These are phyloP conservation scores for Geranium rotundifolium DNA, from an alignment of 345 rosid species.

Conservation along the genomic window DNA sequence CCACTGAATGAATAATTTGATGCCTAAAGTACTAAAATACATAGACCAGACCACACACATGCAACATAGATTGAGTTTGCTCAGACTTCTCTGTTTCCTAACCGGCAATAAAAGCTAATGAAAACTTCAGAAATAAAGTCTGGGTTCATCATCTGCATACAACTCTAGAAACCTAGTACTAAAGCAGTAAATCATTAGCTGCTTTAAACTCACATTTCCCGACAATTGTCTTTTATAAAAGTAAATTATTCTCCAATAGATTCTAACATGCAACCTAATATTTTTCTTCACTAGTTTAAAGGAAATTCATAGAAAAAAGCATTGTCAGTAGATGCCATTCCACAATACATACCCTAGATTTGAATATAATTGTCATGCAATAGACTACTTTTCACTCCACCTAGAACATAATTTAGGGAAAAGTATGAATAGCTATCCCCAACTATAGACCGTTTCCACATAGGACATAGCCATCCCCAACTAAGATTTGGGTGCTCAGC, in stretches of 20 bases:
- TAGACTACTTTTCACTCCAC: neutral
- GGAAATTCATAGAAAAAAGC: too few species aligned
- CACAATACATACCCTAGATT: neutral
- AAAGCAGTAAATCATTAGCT: neutral
- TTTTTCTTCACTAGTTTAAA: neutral
- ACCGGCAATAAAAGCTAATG: neutral
- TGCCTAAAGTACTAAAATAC: constrained; percentile 1
- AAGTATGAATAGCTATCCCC: too few species aligned
- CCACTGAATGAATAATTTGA: neutral
- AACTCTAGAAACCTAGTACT: neutral
- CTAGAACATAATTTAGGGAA: too few species aligned
- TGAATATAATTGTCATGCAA: neutral
- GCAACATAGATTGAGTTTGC: neutral
- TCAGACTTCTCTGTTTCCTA: neutral
- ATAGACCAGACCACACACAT: neutral
- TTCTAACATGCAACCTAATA: neutral
- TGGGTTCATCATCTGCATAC: neutral
- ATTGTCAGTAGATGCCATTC: neutral
- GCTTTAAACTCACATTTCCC: neutral
- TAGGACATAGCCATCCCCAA: too few species aligned
- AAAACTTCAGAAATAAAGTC: neutral
- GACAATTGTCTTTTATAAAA: neutral
- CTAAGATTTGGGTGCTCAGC: too few species aligned
- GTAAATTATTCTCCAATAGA: neutral
- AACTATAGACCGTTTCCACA: too few species aligned